Conservation (phyloP, 306 rosid species). For the Acacia melanoxylon region DNA sequence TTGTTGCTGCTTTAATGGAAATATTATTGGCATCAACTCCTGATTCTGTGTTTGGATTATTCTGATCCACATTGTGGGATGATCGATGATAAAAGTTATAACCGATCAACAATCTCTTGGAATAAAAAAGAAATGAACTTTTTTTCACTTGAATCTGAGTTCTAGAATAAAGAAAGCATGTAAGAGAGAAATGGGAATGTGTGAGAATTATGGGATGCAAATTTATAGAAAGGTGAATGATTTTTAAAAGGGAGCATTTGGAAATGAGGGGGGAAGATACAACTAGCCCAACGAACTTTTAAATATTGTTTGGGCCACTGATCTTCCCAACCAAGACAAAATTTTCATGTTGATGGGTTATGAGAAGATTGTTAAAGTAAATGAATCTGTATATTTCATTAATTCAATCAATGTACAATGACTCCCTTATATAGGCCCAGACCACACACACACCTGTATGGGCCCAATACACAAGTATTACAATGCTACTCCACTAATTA, state of each 20-base stretch:
- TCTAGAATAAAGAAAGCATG: neutral
- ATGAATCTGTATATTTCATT: too few relatives aligned
- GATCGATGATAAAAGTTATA: neutral
- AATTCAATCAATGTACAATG: too few relatives aligned
- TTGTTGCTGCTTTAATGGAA: neutral
- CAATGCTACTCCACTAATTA: too few relatives aligned
- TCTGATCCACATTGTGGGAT: neutral
- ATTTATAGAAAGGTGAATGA: neutral
- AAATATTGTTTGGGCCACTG: slow-evolving; percentile 35
- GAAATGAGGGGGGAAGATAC: slow-evolving; percentile 32
- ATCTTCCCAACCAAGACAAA: neutral
- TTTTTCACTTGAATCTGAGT: neutral
- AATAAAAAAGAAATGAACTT: neutral
- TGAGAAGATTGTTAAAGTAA: too few relatives aligned
- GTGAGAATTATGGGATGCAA: neutral
- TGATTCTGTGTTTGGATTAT: neutral
- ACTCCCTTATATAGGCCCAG: too few relatives aligned
- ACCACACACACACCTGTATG: too few relatives aligned
- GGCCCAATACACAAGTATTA: too few relatives aligned
- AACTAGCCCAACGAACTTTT: slow-evolving; percentile 96
- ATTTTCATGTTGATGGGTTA: too few relatives aligned
- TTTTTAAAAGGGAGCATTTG: neutral
- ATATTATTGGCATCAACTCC: neutral
- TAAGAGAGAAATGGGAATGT: neutral
- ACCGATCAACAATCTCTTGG: neutral